Evolutionary conservation across 495 filamentous ascomycete species (phyloP), one percentile per base, ranked within the genome.

Genomic region (Penicillium dipodomyicola): DNA sequence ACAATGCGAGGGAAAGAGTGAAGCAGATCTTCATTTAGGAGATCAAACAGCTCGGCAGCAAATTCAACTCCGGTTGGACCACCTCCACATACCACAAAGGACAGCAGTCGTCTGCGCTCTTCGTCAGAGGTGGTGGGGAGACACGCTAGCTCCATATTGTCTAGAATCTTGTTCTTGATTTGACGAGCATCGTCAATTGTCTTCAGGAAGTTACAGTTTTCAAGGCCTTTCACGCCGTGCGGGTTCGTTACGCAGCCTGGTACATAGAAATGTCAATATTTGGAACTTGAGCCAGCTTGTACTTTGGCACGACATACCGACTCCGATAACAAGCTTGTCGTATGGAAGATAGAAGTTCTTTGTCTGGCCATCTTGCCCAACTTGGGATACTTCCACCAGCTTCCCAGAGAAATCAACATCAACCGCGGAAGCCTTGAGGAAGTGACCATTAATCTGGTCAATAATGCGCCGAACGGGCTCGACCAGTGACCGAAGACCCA

Each of bases 51-150:
- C 68, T 99, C 95, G 2, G 95, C 94, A 3, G 95, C 95, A 65
- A 99, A 99, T 62, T 97, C 92, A 25, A 98, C 94, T 58, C 94
- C 94, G 5, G 95, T 99, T 35, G 95, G 95, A 2, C 95, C 95
- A 60, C 95, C 95, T 61, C 95, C 95, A 72, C 88, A 89, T 48
- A 99, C 74, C 44, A 97, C 95, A 65, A 99, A 99, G 0, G 93
- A 97, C 9, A 99, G 75, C 23, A 99, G 76, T 22, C 93, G 84
- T 67, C 79, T 84, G 49, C 95, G 84, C 72, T 99, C 92, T 30
- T 92, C 89, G 62, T 99, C 95, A 3, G 82, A 77, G 4, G 92
- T 97, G 0, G 92, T 96, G 1, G 95, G 95, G 20, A 97, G 78
- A 68, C 91, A 96, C n/a, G 95, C 90, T 41, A 85, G 75, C 67